A percentile compares a stretch with the other conserved stretches of the same genome.
phyloP scores from a whole-genome alignment of 495 filamentous ascomycete genomes.

The Xylaria flabelliformis region DNA sequence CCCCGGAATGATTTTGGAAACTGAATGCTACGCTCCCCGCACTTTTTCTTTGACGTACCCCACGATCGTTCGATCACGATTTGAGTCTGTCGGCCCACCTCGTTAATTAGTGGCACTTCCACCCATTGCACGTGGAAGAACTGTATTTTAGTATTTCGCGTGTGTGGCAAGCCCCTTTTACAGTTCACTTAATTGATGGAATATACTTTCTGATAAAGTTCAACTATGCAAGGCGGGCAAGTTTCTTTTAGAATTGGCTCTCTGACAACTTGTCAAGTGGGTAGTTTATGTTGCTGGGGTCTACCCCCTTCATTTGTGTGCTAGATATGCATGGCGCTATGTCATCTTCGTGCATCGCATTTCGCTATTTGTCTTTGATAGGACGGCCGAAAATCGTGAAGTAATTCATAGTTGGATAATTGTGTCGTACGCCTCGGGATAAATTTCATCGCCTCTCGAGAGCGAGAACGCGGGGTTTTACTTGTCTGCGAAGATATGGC shows the following conservation, averaged over 20 bases:
- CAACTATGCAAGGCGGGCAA: neutral
- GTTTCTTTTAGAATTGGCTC: neutral
- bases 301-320: neutral
- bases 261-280: neutral
- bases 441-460: neutral
- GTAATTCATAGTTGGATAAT: too few relatives aligned
- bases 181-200: neutral
- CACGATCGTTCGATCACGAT: slow-evolving; percentile 6
- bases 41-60: slow-evolving; percentile 14
- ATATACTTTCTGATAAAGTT: neutral
- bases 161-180: neutral
- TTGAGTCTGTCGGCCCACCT: slow-evolving; percentile 1
- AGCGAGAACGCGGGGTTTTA: neutral
- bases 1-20: neutral
- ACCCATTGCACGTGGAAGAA: slow-evolving; percentile 6
- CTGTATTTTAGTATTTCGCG: neutral
- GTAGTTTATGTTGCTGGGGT: neutral
- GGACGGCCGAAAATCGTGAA: neutral
- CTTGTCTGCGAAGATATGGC: neutral
- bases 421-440: too few relatives aligned
- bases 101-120: neutral
- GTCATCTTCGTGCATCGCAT: neutral
- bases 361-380: neutral
- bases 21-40: slow-evolving; percentile 17
- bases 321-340: neutral